These are phyloP conservation scores for Cutaneotrichosporon curvatum DNA, from an alignment of 1,284 basidiomycete genomes.

Conservation along the genomic window DNA sequence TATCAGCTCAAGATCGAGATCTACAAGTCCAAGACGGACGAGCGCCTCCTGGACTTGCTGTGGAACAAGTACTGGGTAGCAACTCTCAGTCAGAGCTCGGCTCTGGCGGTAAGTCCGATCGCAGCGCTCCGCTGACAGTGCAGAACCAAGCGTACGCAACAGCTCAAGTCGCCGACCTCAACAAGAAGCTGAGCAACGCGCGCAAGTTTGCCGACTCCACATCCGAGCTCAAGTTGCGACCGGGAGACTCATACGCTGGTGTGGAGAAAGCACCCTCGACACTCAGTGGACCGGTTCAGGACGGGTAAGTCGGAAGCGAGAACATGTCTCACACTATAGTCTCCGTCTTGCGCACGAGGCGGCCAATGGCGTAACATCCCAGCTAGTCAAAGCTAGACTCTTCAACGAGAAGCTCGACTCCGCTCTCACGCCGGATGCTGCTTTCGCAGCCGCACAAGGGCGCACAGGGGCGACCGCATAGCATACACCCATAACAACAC, in stretches of 20 bases:
- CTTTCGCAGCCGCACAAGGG: constrained; percentile 7
- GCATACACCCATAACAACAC: neutral
- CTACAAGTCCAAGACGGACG: constrained; percentile 85
- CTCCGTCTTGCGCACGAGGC: constrained; percentile 78
- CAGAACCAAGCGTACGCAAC: constrained; percentile 89
- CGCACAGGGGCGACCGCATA: neutral
- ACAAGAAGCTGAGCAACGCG: constrained; percentile 62
- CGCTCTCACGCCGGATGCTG: constrained; percentile 15
- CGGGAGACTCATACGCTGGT: constrained; percentile 30
- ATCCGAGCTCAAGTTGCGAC: constrained; percentile 33
- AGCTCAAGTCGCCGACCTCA: constrained; percentile 78
- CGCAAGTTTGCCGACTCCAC: constrained; percentile 13
- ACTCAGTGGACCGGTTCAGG: constrained; percentile 70
- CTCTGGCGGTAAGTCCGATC: constrained; percentile 66
- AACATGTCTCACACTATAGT: constrained; percentile 47
- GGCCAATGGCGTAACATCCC: constrained; percentile 81
- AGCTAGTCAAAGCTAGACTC: constrained; percentile 69
- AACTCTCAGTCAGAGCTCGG: constrained; percentile 80
- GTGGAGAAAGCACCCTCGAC: constrained; percentile 48
- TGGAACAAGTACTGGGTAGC: constrained; percentile 99
- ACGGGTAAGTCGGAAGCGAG: constrained; percentile 55
- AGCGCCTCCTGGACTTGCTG: constrained; percentile 73
- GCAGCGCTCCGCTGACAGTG: neutral
- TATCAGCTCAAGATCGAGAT: constrained; percentile 90
- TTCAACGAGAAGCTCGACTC: constrained; percentile 36